Evolutionary conservation across 805 yeast genomes (phyloP), one percentile per base, ranked within the genome.

Genomic region (Scheffersomyces ergatensis): DNA sequence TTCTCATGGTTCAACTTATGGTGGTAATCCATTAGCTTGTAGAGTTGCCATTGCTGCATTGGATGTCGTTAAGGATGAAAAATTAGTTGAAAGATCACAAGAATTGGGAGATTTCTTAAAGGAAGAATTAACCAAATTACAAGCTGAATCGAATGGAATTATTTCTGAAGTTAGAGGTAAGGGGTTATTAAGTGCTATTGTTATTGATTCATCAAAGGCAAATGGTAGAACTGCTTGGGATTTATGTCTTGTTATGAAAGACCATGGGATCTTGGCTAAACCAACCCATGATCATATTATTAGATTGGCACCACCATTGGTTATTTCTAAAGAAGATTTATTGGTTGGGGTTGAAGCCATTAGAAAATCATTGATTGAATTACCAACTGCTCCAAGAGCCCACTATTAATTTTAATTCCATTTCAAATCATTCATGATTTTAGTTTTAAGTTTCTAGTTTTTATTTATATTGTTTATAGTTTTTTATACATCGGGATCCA

Each of bases 191-290:
- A 78, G 86, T 48, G 98, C 98, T 36, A 82, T 92, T 61, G 97
- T 92, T 40, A 86, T 90, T 58, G 97, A 92, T 66, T 80, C 85
- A 40, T 49, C 80, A 33, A 85, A 83, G 67, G 80, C 96, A 45
- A 82, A 82, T 57, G 97, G 96, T 45, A 82, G 90, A 63, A 75
- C 93, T 21, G 97, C 98, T 3, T 92, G 98, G 98, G 97, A 92
- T 60, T 74, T 92, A 50, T 92, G 98, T 70, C 62, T 92, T 54
- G 67, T 87, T 54, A 84, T 92, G 93, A 89, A 86, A 66, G 81
- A 86, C 40, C 72, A 80, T 46, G 98, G 98, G 44, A 85, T 92
- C 13, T 73, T 90, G 57, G 97, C 98, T 48, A 92, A 90, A 70
- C 98, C 97, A 50, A 90, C 98, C 1, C 98, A 92, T 62, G 96